Base-by-base conservation (phyloP, 1,284 basidiomycete genomes). In the Phylloboletellus chloephorus region DNA sequence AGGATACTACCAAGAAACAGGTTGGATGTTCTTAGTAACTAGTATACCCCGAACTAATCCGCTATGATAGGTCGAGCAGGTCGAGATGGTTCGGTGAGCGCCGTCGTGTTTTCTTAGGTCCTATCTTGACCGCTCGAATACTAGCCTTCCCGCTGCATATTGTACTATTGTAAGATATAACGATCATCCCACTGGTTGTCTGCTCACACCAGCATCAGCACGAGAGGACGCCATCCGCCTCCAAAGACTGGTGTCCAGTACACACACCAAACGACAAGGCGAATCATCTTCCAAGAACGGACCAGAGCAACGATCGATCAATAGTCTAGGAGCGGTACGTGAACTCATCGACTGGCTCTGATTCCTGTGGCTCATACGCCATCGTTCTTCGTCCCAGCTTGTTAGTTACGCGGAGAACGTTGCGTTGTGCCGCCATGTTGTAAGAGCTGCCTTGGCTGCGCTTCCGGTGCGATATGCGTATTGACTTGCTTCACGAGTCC, bases 1-100 rank as follows among this genome's bases (percentile, higher is more conserved):
- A 88, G 88, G 86, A 0, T 93, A 83, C 62, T 93, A 93, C 57
- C 90, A 93, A 58, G 89, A 93, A 60, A 92, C 88, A 38, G 88
- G 88, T 74, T 33, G 12, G 55, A 24, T 5, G 43, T 38, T 54
- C 33, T 30, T n/a, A 9, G 13, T 39, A 7, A 13, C 15, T 44
- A 7, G n/a, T 15, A 29, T 6, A 19, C n/a, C 25, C 3, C 20
- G 32, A 28, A 46, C 20, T 51, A 10, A 48, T 31, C 7, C 8
- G 20, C 26, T 25, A 19, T 31, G 7, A 36, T 44, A 80, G 82
- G 85, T 23, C 72, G 88, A 44, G 90, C 85, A 30, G 90, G 89
- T n/a, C 72, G 90, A 41, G 88, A 93, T 60, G 86, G 86, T 26
- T 64, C 72, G 49, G 87, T 88, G 52, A 58, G 77, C 66, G 5